Percentiles rank a stretch among this genome's conserved stretches.
Conservation (phyloP, 2,329 filamentous ascomycete species). For the Alternaria sp. region DNA sequence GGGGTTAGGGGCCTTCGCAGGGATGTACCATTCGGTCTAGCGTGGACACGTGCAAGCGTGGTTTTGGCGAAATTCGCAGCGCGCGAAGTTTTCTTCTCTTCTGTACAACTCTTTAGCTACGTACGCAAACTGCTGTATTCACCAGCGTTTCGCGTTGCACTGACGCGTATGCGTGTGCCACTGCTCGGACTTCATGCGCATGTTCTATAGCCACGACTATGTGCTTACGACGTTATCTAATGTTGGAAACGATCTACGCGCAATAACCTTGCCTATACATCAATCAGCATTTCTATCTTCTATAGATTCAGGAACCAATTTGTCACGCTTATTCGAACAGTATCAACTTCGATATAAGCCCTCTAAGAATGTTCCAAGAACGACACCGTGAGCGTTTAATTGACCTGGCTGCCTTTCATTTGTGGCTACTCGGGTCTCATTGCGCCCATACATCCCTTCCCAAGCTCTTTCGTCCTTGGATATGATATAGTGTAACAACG, state of each 20-base stretch:
- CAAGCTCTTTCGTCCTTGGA: background rate
- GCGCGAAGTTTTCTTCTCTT: constrained; percentile 6
- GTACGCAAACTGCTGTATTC: background rate
- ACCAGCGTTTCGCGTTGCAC: background rate
- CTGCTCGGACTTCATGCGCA: background rate
- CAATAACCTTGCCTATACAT: background rate
- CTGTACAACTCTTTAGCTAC: background rate
- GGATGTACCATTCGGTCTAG: constrained; percentile 16
- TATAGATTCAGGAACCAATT: constrained; percentile 46
- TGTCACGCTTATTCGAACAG: constrained; percentile 52
- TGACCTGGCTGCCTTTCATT: constrained; percentile 47
- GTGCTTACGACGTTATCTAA: background rate
- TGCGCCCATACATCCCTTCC: constrained; percentile 43
- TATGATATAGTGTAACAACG: background rate
- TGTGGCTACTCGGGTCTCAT: constrained; percentile 51
- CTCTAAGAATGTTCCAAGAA: constrained; percentile 54
- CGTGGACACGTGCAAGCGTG: constrained; percentile 22
- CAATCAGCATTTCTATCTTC: background rate
- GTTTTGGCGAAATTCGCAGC: constrained; percentile 14
- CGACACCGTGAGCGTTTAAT: constrained; percentile 47
- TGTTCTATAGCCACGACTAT: background rate
- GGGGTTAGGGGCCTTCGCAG: constrained; percentile 19
- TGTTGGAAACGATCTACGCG: constrained; percentile 1
- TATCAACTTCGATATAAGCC: constrained; percentile 49
- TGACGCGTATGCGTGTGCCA: background rate